These are phyloP conservation scores for Apiospora aurea DNA, from an alignment of 2,329 filamentous ascomycete species.

Conservation along the genomic window DNA sequence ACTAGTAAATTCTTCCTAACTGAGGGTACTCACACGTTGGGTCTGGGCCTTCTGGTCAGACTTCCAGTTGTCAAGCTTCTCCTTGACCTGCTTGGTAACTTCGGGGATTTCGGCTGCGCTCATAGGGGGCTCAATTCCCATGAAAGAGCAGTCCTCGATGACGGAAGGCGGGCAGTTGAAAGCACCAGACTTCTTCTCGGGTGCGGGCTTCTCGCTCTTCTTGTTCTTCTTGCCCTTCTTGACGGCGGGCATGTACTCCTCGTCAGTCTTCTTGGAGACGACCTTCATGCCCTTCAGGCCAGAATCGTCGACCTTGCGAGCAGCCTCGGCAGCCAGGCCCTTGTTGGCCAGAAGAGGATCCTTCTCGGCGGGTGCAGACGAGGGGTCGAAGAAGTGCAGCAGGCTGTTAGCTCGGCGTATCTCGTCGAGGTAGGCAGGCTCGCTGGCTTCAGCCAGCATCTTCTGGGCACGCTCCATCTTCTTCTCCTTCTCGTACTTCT, in stretches of 20 bases:
- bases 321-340: conserved; percentile 79
- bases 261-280: conserved; percentile 86
- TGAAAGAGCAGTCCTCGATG: conserved; percentile 85
- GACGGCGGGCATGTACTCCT: conserved; percentile 81
- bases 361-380: conserved; percentile 67
- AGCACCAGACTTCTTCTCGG: conserved; percentile 49
- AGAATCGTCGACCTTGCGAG: conserved; percentile 84
- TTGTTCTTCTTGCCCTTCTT: conserved; percentile 91
- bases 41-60: conserved; percentile 88
- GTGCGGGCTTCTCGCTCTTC: conserved; percentile 65
- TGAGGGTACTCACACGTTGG: conserved; percentile 73
- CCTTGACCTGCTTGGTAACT: conserved; percentile 87
- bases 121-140: conserved; percentile 89
- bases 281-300: conserved; percentile 85
- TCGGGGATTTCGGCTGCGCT: conserved; percentile 81
- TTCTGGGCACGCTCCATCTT: conserved; percentile 79
- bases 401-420: conserved; percentile 88
- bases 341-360: conserved; percentile 68
- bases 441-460: conserved; percentile 80
- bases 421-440: conserved; percentile 90
- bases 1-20: too few relatives aligned
- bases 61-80: conserved; percentile 92
- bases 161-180: conserved; percentile 92
- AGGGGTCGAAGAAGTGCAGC: conserved; percentile 90
- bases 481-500: conserved; percentile 73